Base-by-base conservation (phyloP, 2,329 filamentous ascomycete species). In the Coniosporium tulheliwenetii region DNA sequence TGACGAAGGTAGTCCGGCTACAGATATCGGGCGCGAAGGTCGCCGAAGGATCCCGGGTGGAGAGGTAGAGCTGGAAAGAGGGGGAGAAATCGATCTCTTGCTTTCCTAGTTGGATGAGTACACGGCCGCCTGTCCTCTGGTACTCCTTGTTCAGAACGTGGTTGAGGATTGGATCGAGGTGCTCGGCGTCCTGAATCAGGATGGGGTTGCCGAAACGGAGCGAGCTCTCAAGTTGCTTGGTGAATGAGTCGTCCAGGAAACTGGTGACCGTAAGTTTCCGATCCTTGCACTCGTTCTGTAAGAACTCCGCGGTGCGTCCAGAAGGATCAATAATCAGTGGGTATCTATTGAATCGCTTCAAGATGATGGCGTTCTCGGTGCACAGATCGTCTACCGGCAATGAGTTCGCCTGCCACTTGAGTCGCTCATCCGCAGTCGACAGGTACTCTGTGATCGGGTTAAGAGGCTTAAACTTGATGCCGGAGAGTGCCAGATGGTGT, bases 131-230 rank as follows among this genome's bases (percentile, higher is more conserved):
- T 26, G 93, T 98, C 67, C 87, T 93, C 63, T 98, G 93, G 61
- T 98, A 98, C 57, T 98, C 91, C 61, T 98, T 98, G 67, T 98
- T 98, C 62, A 98, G 77, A 42, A 98, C 89, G 53, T 98, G 91
- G 56, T 96, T 98, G 52, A 98, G 78, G 44, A 98, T 87, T 0
- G 93, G 93, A 55, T 98, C 91, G 43, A 98, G 68, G 58, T 98
- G 84, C 63, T 98, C 93, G 1, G 91, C 93, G 59, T 98, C 91
- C 61, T 98, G 91, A 44, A 98, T 98, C 45, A 98, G 75, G 49
- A 98, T 98, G 1, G 91, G 89, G 56, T 98, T 98, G 55, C 91
- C 91, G 63, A 98, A 98, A 56, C 91, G 85, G 46, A 98, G 71
- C 13, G 91, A 91, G 55, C 87, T 96, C 65, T 98, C 91, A 12